phyloP scores from a whole-genome alignment of 2,329 filamentous ascomycete genomes.

The Fusarium aywerte region DNA sequence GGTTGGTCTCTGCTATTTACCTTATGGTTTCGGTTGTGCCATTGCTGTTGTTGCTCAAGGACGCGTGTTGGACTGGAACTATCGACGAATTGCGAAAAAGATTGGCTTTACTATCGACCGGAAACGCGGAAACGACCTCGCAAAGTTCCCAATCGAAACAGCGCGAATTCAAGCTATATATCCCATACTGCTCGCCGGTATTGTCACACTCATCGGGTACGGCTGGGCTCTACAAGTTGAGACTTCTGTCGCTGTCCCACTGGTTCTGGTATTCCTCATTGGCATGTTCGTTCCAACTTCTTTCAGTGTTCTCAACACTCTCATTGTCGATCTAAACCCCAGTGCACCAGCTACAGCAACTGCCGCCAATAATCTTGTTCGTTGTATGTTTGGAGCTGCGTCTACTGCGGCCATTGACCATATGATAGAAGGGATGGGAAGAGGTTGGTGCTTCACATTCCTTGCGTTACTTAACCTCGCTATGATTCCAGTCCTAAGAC shows the following conservation, averaged over 20 bases:
- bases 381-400: slow-evolving; percentile 70
- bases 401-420: slow-evolving; percentile 68
- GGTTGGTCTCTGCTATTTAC: slow-evolving; percentile 65
- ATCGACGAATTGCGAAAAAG: slow-evolving; percentile 71
- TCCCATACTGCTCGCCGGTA: slow-evolving; percentile 65
- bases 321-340: slow-evolving; percentile 72
- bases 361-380: slow-evolving; percentile 71
- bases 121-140: slow-evolving; percentile 65
- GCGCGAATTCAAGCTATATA: slow-evolving; percentile 65
- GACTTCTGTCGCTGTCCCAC: slow-evolving; percentile 63
- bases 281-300: slow-evolving; percentile 68
- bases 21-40: slow-evolving; percentile 63
- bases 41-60: slow-evolving; percentile 65
- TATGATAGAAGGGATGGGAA: slow-evolving; percentile 67
- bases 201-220: slow-evolving; percentile 64
- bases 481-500: slow-evolving; percentile 60
- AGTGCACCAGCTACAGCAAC: slow-evolving; percentile 70
- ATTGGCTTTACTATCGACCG: slow-evolving; percentile 70
- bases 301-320: slow-evolving; percentile 71
- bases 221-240: slow-evolving; percentile 67
- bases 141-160: slow-evolving; percentile 64
- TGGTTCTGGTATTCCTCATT: slow-evolving; percentile 67
- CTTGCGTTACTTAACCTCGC: slow-evolving; percentile 62
- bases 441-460: slow-evolving; percentile 72
- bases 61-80: slow-evolving; percentile 73